Conservation (phyloP, 345 rosid genomes). For the Eucalyptus leucophloia region DNA sequence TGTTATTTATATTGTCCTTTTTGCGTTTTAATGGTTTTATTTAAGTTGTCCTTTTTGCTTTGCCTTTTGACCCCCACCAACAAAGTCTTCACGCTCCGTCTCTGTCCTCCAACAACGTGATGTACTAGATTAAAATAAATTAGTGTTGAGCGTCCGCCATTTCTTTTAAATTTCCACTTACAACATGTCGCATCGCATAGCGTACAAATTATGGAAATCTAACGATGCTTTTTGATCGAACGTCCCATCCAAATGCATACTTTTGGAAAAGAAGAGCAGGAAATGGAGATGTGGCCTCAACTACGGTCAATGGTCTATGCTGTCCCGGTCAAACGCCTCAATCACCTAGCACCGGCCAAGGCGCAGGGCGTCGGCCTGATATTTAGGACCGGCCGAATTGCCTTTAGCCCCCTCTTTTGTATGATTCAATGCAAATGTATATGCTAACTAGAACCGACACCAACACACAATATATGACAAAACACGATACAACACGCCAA, state of each 20-base stretch:
- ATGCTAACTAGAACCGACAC: no score
- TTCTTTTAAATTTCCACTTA: neutral
- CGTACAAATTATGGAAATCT: neutral
- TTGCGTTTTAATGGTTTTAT: neutral
- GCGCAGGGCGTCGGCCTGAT: neutral
- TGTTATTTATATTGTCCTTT: neutral
- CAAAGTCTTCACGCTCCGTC: neutral
- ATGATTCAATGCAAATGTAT: neutral
- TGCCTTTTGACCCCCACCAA: neutral
- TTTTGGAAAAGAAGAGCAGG: neutral
- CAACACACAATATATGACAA: no score
- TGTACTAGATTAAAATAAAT: neutral
- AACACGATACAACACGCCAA: accelerated
- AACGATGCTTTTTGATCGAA: neutral
- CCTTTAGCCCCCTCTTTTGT: neutral
- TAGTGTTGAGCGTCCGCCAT: neutral
- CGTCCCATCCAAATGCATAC: neutral
- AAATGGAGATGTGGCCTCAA: neutral
- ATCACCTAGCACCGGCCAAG: neutral
- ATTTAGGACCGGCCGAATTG: neutral
- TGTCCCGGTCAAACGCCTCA: neutral
- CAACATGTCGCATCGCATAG: neutral
- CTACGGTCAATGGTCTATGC: neutral
- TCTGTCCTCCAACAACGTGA: neutral
- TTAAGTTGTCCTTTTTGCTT: neutral